A percentile compares a stretch with the other conserved stretches of the same genome.
Conservation (phyloP, 148 eudicot genomes). For the Linanthus parryae region DNA sequence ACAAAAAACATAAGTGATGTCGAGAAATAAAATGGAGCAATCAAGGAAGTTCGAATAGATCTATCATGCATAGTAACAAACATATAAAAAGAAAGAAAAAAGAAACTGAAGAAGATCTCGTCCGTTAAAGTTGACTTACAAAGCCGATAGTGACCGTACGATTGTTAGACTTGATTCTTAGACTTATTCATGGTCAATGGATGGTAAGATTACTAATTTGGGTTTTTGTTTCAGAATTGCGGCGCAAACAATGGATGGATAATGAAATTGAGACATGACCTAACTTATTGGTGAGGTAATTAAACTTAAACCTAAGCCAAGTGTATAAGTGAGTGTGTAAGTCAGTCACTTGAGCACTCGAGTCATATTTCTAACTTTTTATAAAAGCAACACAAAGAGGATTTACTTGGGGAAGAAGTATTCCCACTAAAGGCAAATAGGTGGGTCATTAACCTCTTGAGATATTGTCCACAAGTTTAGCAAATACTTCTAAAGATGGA, state of each 20-base stretch:
- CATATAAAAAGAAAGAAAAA: not conserved
- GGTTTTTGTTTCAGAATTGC: too few species aligned
- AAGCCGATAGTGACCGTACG: not conserved
- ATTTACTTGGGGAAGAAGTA: constrained; percentile 7
- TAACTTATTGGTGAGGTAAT: too few species aligned
- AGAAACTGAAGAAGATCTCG: not conserved
- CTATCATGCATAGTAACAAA: not conserved
- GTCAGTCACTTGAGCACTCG: too few species aligned
- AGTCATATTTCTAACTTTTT: not conserved
- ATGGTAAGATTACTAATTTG: too few species aligned
- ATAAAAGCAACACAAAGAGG: not conserved
- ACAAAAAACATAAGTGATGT: too few species aligned
- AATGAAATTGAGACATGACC: not conserved
- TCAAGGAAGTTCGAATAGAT: not conserved
- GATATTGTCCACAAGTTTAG: too few species aligned
- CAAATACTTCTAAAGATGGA: too few species aligned
- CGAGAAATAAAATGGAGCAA: too few species aligned
- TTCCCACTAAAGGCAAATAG: constrained; percentile 3
- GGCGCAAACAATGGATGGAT: constrained; percentile 8
- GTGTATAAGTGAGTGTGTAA: too few species aligned
- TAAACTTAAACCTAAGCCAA: too few species aligned
- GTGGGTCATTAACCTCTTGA: constrained; percentile 4
- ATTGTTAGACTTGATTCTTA: not conserved
- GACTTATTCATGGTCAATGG: not conserved
- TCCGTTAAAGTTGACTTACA: constrained; percentile 4